Base-by-base conservation (phyloP, 306 rosid genomes). In the Castanea mollissima region DNA sequence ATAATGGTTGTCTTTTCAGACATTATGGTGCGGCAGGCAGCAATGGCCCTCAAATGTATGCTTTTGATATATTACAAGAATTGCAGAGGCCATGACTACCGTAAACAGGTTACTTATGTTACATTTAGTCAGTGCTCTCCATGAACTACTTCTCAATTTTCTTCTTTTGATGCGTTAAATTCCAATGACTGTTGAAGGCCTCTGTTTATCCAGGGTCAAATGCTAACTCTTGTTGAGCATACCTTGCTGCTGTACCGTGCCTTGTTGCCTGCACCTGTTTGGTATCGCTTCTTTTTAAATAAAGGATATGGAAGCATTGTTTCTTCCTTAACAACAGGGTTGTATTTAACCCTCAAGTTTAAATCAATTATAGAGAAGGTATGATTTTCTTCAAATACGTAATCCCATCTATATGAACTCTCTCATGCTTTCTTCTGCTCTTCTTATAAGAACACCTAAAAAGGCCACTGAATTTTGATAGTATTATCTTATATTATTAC, bases 301-400 rank as follows among this genome's bases (percentile, higher is more conserved):
- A 95, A 95, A 81, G 99, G 91, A 87, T 93, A 95, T 56, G 99
- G 99, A 70, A 95, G 97, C 78, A 85, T 95, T 78, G 93, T 95
- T 84, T 95, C 99, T 1, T 95, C 99, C 52, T 76, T 95, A 68
- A 91, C 91, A 88, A 95, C 99, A 1, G 98, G 98, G 67, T 84
- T 95, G 79, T 95, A 95, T 89, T 87, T 95, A 80, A 95, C 98
- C 68, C 93, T 95, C 78, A 95, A 95, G 89, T 96, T 95, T 59
- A 95, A 98, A 32, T 91, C 98, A 65, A 92, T 95, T 79, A 95
- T 95, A 25, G 99, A 95, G 83, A 95, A 95, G 98, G 99, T 93
- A 82, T 6, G 81, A 27, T 69, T 49, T 65, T 65, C 71, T 35
- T 69, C 59, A 29, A 56, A 64, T 75, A 54, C 62, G n/a, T 20